Evolutionary conservation across 495 filamentous ascomycete species (phyloP).

Genomic region (Penicillium bovifimosum): DNA sequence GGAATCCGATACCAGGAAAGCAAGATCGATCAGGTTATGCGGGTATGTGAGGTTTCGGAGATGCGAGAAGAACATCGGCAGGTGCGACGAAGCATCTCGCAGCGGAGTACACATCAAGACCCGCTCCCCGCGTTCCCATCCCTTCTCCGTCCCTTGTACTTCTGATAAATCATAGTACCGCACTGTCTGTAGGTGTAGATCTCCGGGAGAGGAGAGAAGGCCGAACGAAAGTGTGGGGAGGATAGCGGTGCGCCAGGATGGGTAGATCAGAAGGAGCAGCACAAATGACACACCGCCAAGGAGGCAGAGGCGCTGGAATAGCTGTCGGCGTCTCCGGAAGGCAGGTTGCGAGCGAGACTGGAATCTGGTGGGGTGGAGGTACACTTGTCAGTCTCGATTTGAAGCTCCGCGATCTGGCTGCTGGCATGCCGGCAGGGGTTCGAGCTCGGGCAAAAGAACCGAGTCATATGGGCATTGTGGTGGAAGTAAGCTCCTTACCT

Average conservation of each 20-base stretch:
- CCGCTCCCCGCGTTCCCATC: slow-evolving; percentile 92
- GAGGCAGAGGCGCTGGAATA: slow-evolving; percentile 61
- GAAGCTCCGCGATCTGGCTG: slow-evolving; percentile 1
- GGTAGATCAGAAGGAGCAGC: slow-evolving; percentile 62
- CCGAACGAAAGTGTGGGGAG: slow-evolving; percentile 60
- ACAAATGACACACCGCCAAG: slow-evolving; percentile 48
- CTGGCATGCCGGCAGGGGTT: slow-evolving; percentile 5
- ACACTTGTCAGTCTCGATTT: slow-evolving; percentile 4
- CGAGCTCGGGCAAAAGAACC: neutral
- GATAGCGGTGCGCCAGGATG: slow-evolving; percentile 64
- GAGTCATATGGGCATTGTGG: neutral
- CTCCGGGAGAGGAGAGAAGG: slow-evolving; percentile 59
- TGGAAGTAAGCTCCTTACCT: slow-evolving; percentile 49
- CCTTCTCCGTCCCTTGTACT: slow-evolving; percentile 79
- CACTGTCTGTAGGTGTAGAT: slow-evolving; percentile 83
- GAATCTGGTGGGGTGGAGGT: slow-evolving; percentile 53
- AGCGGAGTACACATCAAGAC: slow-evolving; percentile 94
- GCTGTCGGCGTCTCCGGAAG: slow-evolving; percentile 65
- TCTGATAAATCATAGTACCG: slow-evolving; percentile 94
- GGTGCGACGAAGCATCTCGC: slow-evolving; percentile 85
- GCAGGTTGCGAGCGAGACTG: slow-evolving; percentile 77
- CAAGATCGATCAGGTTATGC: slow-evolving; percentile 91
- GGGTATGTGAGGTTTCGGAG: slow-evolving; percentile 96
- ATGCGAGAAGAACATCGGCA: slow-evolving; percentile 98
- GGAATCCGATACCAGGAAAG: slow-evolving; percentile 96